Evolutionary conservation across 2,329 filamentous ascomycete genomes (phyloP).

Genomic region (Endoconidiophora polonica): DNA sequence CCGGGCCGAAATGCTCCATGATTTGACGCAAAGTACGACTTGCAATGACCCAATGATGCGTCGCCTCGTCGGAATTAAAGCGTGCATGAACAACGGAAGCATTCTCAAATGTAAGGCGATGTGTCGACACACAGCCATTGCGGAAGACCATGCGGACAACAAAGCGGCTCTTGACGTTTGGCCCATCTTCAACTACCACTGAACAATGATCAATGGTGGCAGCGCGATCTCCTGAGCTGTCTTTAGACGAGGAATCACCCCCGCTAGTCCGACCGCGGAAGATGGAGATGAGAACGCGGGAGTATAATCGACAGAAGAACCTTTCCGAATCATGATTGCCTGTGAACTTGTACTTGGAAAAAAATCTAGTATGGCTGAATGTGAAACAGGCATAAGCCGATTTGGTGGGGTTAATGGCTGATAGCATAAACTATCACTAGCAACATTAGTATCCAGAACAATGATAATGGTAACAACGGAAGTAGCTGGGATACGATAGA

Average conservation of each 20-base stretch:
- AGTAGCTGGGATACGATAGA: conserved; percentile 1
- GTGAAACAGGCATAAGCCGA: conserved; percentile 62
- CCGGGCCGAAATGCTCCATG: conserved; percentile 65
- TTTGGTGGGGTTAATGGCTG: conserved; percentile 63
- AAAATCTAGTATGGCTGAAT: conserved; percentile 51
- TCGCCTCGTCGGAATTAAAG: conserved; percentile 49
- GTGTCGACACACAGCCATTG: conserved; percentile 63
- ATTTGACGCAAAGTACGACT: conserved; percentile 55
- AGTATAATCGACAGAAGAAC: conserved; percentile 59
- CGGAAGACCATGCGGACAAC: conserved; percentile 58
- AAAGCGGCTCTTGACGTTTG: conserved; percentile 55
- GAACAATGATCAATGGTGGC: conserved; percentile 59
- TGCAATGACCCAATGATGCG: conserved; percentile 56
- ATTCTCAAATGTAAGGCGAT: conserved; percentile 59
- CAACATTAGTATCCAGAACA: conserved; percentile 39
- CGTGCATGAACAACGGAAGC: conserved; percentile 59
- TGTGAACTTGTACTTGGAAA: conserved; percentile 53
- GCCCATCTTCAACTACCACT: conserved; percentile 54
- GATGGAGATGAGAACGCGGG: conserved; percentile 42
- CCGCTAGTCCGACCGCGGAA: conserved; percentile 54
- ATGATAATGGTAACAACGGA: conserved; percentile 49
- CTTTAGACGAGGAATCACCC: conserved; percentile 37
- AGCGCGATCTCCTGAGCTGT: conserved; percentile 33
- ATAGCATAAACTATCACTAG: conserved; percentile 47
- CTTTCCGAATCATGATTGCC: conserved; percentile 30